phyloP scores from a whole-genome alignment of 108 stramenopile species.

The Fistulifera solaris region DNA sequence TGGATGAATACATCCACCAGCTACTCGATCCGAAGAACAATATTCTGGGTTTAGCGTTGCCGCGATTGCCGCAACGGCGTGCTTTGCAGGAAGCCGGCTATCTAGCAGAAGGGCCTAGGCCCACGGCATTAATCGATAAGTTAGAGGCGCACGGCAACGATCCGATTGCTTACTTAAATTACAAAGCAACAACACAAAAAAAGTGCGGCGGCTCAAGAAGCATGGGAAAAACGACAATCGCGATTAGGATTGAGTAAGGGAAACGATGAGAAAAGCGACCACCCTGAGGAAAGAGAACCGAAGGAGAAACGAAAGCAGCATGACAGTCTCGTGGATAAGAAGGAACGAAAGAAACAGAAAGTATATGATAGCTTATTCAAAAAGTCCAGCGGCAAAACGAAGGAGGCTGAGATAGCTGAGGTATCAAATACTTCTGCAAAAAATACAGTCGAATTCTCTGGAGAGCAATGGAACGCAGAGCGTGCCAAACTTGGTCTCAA shows the following conservation, averaged over 20 bases:
- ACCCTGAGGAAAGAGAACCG: conserved; percentile 6
- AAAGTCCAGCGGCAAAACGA: conserved; percentile 20
- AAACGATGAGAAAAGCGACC: conserved; percentile 11
- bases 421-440: background rate
- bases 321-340: conserved; percentile 4
- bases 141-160: conserved; percentile 37
- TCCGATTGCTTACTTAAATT: conserved; percentile 36
- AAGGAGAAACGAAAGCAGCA: conserved; percentile 12
- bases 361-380: conserved; percentile 61
- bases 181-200: conserved; percentile 45
- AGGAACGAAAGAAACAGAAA: background rate
- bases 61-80: conserved; percentile 74
- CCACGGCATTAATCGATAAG: conserved; percentile 33
- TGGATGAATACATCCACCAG: conserved; percentile 91
- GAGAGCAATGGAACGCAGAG: conserved; percentile 80
- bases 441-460: conserved; percentile 19
- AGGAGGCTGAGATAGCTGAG: background rate
- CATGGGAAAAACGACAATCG: conserved; percentile 32
- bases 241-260: conserved; percentile 15
- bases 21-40: conserved; percentile 42
- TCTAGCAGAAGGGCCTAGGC: conserved; percentile 50
- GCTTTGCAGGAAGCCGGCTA: conserved; percentile 71
- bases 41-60: conserved; percentile 86
- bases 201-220: conserved; percentile 31
- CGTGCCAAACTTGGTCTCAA: conserved; percentile 71